phyloP scores from a whole-genome alignment of 805 yeast genomes.

The Torulaspora franciscae region DNA sequence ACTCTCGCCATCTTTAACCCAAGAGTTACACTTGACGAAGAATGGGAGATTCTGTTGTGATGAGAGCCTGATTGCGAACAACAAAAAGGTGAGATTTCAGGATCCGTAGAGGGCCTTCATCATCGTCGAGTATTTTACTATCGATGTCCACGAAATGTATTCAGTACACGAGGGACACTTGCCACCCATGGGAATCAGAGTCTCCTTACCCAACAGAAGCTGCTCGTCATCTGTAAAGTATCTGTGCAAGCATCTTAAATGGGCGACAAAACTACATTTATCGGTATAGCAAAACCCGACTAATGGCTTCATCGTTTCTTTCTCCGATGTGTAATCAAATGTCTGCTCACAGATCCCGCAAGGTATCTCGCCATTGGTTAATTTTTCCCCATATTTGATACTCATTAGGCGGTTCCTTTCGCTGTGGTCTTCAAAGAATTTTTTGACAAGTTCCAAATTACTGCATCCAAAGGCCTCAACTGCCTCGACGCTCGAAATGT shows the following conservation, averaged over 20 bases:
- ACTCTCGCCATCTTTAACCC: slow-evolving; percentile 46
- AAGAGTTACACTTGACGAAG: slow-evolving; percentile 39
- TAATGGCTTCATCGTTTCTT: slow-evolving; percentile 30
- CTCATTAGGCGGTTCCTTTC: slow-evolving; percentile 13
- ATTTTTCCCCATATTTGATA: slow-evolving; percentile 16
- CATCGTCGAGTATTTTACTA: slow-evolving; percentile 28
- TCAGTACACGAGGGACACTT: slow-evolving; percentile 31
- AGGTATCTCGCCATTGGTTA: slow-evolving; percentile 22
- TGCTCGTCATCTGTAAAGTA: slow-evolving; percentile 19
- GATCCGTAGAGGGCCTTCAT: slow-evolving; percentile 13
- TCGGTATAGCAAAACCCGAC: slow-evolving; percentile 35
- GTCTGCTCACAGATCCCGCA: slow-evolving; percentile 35
- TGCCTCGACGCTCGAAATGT: slow-evolving; percentile 14
- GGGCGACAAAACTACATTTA: slow-evolving; percentile 35
- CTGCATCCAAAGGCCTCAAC: slow-evolving; percentile 15
- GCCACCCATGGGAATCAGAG: slow-evolving; percentile 30
- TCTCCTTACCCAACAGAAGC: slow-evolving; percentile 11
- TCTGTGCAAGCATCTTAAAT: slow-evolving; percentile 40
- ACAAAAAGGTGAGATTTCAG: background rate
- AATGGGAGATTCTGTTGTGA: slow-evolving; percentile 45
- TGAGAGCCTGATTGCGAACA: background rate
- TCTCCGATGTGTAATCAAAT: slow-evolving; percentile 37
- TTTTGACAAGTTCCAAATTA: slow-evolving; percentile 28
- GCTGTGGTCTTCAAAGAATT: slow-evolving; percentile 23
- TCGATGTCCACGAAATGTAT: slow-evolving; percentile 28